Conservation (phyloP, 2,329 filamentous ascomycete genomes). For the Monosporascus cannonballus region DNA sequence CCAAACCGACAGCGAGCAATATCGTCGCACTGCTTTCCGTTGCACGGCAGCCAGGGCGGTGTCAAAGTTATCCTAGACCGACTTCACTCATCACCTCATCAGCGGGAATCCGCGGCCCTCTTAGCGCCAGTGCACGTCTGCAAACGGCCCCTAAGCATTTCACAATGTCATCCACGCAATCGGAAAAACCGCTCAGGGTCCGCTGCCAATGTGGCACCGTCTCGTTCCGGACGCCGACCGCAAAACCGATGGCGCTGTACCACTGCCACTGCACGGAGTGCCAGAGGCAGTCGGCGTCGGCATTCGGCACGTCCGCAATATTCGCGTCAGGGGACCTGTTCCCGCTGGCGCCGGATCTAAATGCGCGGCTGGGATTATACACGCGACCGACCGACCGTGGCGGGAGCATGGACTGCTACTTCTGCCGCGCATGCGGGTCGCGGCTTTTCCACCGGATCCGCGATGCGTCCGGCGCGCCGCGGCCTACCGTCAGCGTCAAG, state of each 20-base stretch:
- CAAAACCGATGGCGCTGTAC: slow-evolving; percentile 30
- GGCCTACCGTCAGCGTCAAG: slow-evolving; percentile 37
- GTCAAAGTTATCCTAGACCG: too few species aligned
- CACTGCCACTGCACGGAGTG: slow-evolving; percentile 43
- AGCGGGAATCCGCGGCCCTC: too few species aligned
- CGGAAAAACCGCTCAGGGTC: slow-evolving; percentile 14
- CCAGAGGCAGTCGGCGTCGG: slow-evolving; percentile 37
- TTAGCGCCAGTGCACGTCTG: too few species aligned
- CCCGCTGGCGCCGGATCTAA: slow-evolving; percentile 29
- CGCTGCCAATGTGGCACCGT: slow-evolving; percentile 36
- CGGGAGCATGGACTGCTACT: slow-evolving; percentile 35
- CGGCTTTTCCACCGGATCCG: slow-evolving; percentile 40
- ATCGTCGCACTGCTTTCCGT: too few species aligned
- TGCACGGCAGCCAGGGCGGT: too few species aligned
- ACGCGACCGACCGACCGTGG: slow-evolving; percentile 33
- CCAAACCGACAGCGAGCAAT: too few species aligned
- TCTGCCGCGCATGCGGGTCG: slow-evolving; percentile 33
- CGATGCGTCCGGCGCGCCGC: slow-evolving; percentile 30
- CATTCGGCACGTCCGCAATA: slow-evolving; percentile 40
- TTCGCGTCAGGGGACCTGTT: slow-evolving; percentile 35
- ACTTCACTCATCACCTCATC: too few species aligned
- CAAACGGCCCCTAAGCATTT: neutral
- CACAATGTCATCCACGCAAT: neutral
- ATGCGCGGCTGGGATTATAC: slow-evolving; percentile 29
- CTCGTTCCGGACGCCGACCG: slow-evolving; percentile 28